Base-by-base conservation (phyloP, 2,329 filamentous ascomycete species). In the Cadophora malorum region DNA sequence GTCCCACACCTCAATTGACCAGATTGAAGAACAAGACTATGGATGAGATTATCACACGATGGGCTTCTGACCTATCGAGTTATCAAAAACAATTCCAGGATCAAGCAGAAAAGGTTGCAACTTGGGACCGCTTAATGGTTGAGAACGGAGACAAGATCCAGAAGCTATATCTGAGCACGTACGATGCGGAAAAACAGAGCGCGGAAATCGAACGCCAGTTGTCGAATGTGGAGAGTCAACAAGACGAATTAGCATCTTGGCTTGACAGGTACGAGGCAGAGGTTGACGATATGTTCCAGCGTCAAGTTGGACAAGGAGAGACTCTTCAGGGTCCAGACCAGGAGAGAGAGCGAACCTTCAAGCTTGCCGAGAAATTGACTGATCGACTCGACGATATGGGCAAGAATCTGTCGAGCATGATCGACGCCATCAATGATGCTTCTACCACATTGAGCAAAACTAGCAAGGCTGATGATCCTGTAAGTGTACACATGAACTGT, bases 1-100 rank as follows among this genome's bases (percentile, higher is more conserved):
- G 94, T 0, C 93, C 94, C 1, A 83, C 90, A 2, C 95, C 96
- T 19, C 90, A 94, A 67, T 89, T 96, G 75, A 96, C 95, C 4
- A 91, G 96, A 33, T 84, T 99, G 47, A 97, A 97, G 84, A 97
- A 97, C 80, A 98, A 97, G 82, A 97, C 95, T 0, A 97, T 99
- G 92, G 96, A 99, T 77, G 96, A 99, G 79, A 97, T 99, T 71
- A 94, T 99, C 72, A 97, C 93, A 4, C 90, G 94, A 38, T 99
- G 96, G 96, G 96, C 96, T 1, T 93, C 94, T 0, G 96, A 98
- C 77, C 84, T 99, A 61, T 91, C 94, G 64, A 96, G 97, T 77
- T 97, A 99, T 77, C 95, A 98, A 77, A 97, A 97, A 79, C 93
- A 97, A 68, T 99, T 98, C 82, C 94, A 96, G 78, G 87, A 91